Evolutionary conservation across 768 basidiomycete genomes (phyloP).

Genomic region (Leccinum barrowsii): DNA sequence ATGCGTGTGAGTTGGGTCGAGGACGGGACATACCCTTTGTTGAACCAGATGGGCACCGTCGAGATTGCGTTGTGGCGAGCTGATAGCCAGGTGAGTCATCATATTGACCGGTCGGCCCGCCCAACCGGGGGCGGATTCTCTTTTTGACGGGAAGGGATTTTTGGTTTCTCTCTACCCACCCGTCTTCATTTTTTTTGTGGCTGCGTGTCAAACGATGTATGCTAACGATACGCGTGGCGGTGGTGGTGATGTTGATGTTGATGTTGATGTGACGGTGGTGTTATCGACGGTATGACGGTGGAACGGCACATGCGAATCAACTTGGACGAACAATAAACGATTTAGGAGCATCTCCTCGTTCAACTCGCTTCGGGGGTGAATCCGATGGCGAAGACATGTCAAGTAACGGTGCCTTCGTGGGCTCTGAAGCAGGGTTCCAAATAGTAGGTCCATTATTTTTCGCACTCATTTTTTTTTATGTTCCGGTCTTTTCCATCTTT

Average conservation of each 20-base stretch:
- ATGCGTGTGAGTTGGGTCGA: slow-evolving; percentile 50
- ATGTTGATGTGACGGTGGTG: background rate
- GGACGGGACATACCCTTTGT: slow-evolving; percentile 37
- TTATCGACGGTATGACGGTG: background rate
- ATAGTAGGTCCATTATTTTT: slow-evolving; percentile 28
- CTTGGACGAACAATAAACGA: background rate
- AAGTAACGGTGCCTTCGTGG: slow-evolving; percentile 31
- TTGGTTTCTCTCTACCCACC: background rate
- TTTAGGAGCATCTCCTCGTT: slow-evolving; percentile 34
- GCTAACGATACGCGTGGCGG: background rate
- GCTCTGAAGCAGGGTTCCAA: slow-evolving; percentile 24
- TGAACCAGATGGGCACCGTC: slow-evolving; percentile 41
- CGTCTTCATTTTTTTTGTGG: background rate
- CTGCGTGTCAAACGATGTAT: background rate
- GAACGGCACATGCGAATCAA: background rate
- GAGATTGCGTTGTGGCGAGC: slow-evolving; percentile 43
- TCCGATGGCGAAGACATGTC: slow-evolving; percentile 25
- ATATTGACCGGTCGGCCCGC: no score
- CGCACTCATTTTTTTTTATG: background rate
- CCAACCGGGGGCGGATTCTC: background rate
- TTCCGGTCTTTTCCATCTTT: background rate
- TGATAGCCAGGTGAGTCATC: slow-evolving; percentile 9
- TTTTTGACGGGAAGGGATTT: background rate
- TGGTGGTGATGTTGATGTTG: background rate
- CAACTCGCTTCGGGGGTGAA: slow-evolving; percentile 44